phyloP scores from a whole-genome alignment of 1,284 basidiomycete species.

The Sparassis latifolia region DNA sequence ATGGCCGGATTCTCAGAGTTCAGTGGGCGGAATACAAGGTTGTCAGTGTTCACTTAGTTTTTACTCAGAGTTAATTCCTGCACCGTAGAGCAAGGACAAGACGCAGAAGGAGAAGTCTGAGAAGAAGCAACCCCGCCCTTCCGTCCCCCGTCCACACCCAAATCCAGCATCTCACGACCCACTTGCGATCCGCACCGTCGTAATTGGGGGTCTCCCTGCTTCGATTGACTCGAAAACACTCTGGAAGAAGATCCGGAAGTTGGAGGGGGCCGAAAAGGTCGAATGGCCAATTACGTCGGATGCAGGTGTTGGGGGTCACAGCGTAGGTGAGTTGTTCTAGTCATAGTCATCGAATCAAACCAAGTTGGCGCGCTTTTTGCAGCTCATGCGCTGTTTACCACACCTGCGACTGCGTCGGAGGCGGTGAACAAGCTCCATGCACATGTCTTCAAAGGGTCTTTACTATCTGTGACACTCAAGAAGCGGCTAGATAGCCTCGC shows the following conservation, averaged over 20 bases:
- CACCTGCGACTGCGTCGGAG: constrained; percentile 64
- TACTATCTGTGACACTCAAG: constrained; percentile 88
- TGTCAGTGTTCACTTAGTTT: background rate
- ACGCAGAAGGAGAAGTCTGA: constrained; percentile 7
- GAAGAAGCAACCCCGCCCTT: constrained; percentile 30
- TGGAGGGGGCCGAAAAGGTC: constrained; percentile 62
- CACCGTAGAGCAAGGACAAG: constrained; percentile 23
- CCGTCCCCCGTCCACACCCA: constrained; percentile 28
- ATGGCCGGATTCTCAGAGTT: constrained; percentile 67
- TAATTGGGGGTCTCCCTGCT: constrained; percentile 70
- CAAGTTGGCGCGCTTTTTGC: background rate
- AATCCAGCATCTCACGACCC: constrained; percentile 51
- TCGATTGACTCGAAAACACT: constrained; percentile 67
- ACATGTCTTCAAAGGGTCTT: constrained; percentile 86
- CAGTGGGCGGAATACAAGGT: constrained; percentile 81
- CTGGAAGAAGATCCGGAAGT: constrained; percentile 88
- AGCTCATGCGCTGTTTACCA: constrained; percentile 78
- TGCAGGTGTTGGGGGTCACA: constrained; percentile 36
- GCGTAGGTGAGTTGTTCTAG: constrained; percentile 21
- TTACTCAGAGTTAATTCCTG: background rate
- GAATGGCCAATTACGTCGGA: constrained; percentile 59
- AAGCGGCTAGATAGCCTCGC: constrained; percentile 74
- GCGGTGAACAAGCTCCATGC: constrained; percentile 85
- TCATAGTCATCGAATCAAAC: background rate
- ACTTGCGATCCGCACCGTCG: constrained; percentile 73